Conservation (phyloP, 148 eudicot species). For the Cornus florida region DNA sequence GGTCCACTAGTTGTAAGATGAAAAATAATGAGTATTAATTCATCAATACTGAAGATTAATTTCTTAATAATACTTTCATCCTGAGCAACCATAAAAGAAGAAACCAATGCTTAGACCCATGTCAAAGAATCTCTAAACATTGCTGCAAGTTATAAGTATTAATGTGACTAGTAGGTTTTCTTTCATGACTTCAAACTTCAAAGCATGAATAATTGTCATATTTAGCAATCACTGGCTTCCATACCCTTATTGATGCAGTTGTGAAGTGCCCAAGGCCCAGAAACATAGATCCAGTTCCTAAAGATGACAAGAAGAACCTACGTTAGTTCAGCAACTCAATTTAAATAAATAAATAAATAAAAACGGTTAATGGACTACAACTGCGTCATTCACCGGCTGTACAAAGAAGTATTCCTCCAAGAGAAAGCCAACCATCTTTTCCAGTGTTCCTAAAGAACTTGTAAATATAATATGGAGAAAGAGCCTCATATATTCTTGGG, state of each 20-base stretch:
- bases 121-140: neutral
- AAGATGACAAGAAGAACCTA: slow-evolving; percentile 17
- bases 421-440: slow-evolving; percentile 42
- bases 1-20: neutral
- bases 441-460: slow-evolving; percentile 34
- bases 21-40: neutral
- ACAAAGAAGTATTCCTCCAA: slow-evolving; percentile 48
- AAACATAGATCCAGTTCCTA: slow-evolving; percentile 55
- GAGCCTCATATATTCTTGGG: slow-evolving; percentile 34
- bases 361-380: neutral
- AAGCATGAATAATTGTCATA: neutral
- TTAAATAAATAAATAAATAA: too few relatives aligned
- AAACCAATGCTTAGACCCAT: neutral
- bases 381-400: slow-evolving; percentile 30
- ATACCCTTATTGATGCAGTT: slow-evolving; percentile 46
- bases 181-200: neutral
- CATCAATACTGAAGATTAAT: neutral
- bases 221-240: neutral
- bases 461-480: slow-evolving; percentile 48
- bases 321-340: neutral
- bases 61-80: neutral
- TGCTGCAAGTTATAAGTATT: neutral
- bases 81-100: neutral
- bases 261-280: slow-evolving; percentile 47
- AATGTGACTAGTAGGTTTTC: neutral